A percentile compares a stretch with the other conserved stretches of the same genome.
phyloP scores from a whole-genome alignment of 148 eudicot genomes.

The Cornus suecica region DNA sequence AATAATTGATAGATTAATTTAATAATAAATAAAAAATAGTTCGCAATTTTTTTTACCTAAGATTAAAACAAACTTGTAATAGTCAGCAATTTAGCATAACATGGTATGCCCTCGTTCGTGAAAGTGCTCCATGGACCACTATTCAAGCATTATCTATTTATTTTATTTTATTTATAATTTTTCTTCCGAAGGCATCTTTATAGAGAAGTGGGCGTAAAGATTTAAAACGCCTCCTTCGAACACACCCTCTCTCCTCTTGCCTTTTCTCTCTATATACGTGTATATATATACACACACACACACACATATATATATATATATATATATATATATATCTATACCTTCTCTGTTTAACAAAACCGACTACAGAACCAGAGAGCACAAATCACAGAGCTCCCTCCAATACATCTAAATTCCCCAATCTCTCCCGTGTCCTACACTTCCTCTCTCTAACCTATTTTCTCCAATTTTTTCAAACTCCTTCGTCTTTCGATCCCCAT shows the following conservation, averaged over 20 bases:
- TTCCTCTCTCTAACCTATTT: not conserved
- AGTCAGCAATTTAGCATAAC: too few species aligned
- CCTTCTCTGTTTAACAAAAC: not conserved
- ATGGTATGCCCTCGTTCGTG: too few species aligned
- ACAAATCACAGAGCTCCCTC: conserved; percentile 29
- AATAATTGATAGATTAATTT: too few species aligned
- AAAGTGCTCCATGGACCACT: not conserved
- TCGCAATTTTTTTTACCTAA: too few species aligned
- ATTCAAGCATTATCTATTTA: not conserved
- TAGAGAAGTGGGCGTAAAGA: conserved; percentile 15
- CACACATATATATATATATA: too few species aligned
- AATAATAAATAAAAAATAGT: too few species aligned
- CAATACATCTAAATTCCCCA: conserved; percentile 11
- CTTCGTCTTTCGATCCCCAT: conserved; percentile 19
- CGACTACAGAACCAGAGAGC: not conserved
- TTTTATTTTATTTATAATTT: not conserved
- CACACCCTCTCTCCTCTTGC: not conserved
- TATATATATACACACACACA: too few species aligned
- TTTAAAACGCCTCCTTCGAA: conserved; percentile 12
- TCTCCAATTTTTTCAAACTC: conserved; percentile 10
- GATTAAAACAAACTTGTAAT: too few species aligned
- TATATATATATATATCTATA: not conserved
- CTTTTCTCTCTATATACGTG: not conserved
- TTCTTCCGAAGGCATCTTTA: not conserved
- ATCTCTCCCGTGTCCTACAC: not conserved